Evolutionary conservation across 164 flowering plant genomes (phyloP).

Genomic region (Stephania cephalantha): DNA sequence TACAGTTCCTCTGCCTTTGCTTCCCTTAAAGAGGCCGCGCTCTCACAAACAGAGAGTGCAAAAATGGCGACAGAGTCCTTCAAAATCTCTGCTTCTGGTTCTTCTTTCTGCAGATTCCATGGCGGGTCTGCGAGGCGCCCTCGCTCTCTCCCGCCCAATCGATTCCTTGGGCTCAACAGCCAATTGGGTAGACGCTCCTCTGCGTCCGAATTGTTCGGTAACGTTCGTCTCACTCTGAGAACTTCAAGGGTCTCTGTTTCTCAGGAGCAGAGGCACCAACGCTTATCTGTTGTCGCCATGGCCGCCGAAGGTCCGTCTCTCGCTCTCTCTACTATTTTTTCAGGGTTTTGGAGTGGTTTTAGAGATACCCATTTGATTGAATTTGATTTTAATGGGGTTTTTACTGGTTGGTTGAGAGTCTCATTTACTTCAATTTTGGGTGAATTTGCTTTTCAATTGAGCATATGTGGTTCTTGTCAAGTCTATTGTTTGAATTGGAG

Average conservation of each 20-base stretch:
- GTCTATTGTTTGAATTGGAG: neutral
- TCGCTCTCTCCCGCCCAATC: constrained; percentile 14
- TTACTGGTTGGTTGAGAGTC: neutral
- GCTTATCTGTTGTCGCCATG: constrained; percentile 25
- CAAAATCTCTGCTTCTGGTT: constrained; percentile 16
- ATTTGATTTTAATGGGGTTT: neutral
- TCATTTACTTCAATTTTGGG: neutral
- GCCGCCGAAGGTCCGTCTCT: constrained; percentile 35
- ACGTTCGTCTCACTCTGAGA: constrained; percentile 16
- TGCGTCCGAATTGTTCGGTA: constrained; percentile 19
- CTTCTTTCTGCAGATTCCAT: constrained; percentile 8
- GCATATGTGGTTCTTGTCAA: neutral
- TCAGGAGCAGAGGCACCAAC: constrained; percentile 7
- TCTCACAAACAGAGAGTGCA: neutral
- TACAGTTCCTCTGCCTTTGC: neutral
- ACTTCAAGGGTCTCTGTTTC: constrained; percentile 11
- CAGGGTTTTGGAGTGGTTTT: neutral
- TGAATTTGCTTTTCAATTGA: neutral
- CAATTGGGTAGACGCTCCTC: constrained; percentile 3
- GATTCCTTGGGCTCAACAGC: constrained; percentile 8
- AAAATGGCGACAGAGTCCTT: constrained; percentile 20
- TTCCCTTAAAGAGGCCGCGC: neutral
- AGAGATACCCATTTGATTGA: constrained; percentile 1
- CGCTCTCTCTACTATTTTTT: neutral
- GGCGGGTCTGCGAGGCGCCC: constrained; percentile 7